phyloP scores from a whole-genome alignment of 306 rosid species.

The Myrica gale region DNA sequence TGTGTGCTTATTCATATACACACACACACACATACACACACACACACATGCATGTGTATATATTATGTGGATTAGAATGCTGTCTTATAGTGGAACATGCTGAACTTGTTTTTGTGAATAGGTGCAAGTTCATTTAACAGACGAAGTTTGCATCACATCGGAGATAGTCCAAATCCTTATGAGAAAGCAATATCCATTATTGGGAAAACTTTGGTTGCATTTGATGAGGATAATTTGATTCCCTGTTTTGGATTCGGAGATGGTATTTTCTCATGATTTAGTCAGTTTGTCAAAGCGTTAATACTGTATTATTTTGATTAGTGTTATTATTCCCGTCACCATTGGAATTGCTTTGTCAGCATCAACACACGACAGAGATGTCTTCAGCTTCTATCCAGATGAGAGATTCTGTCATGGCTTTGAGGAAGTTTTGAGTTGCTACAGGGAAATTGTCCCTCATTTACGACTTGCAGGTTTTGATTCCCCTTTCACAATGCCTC shows the following conservation, averaged over 20 bases:
- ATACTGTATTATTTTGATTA: not conserved
- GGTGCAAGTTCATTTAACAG: constrained; percentile 65
- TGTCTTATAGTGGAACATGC: constrained; percentile 34
- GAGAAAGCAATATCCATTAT: constrained; percentile 89
- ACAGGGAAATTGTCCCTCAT: constrained; percentile 73
- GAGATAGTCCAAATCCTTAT: constrained; percentile 72
- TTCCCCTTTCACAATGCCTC: constrained; percentile 11
- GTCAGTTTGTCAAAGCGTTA: not conserved
- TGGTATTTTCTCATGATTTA: constrained; percentile 44
- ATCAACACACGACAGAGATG: constrained; percentile 85
- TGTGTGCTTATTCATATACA: too few species aligned
- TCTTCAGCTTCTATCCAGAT: constrained; percentile 77
- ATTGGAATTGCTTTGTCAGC: constrained; percentile 47
- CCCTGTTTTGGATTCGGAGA: constrained; percentile 98
- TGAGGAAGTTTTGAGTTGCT: constrained; percentile 81
- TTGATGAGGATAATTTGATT: constrained; percentile 90
- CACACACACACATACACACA: not conserved
- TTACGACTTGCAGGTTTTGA: constrained; percentile 80
- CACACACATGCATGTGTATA: not conserved
- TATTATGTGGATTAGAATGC: not conserved
- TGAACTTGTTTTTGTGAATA: constrained; percentile 42
- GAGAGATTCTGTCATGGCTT: constrained; percentile 81
- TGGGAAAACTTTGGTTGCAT: constrained; percentile 83
- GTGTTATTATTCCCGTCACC: not conserved
- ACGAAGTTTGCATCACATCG: constrained; percentile 80